Evolutionary conservation across 2,329 filamentous ascomycete genomes (phyloP).

Genomic region (Cladosporium sp.): DNA sequence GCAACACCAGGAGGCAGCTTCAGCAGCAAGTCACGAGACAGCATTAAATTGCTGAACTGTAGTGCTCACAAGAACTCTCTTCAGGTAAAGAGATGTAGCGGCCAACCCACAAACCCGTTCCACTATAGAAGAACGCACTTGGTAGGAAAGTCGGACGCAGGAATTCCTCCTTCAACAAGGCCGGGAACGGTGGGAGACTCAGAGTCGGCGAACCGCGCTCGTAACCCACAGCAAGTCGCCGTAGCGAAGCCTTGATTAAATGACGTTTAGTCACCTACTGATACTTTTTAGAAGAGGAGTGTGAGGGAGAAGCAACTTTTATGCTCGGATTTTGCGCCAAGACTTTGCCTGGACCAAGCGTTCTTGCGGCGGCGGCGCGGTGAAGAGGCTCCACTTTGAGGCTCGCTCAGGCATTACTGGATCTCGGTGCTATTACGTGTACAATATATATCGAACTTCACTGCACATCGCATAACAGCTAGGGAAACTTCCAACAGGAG

Average conservation of each 20-base stretch:
- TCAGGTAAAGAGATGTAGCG: constrained; percentile 26
- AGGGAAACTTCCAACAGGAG: too few species aligned
- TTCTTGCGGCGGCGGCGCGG: background rate
- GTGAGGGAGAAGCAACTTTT: constrained; percentile 7
- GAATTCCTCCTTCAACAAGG: constrained; percentile 30
- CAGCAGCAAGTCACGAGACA: too few species aligned
- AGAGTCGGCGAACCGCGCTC: constrained; percentile 24
- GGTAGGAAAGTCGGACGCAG: constrained; percentile 41
- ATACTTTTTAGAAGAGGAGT: constrained; percentile 12
- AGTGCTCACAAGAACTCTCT: background rate
- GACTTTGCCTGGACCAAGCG: background rate
- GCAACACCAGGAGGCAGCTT: too few species aligned
- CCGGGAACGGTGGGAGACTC: constrained; percentile 43
- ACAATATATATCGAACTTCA: background rate
- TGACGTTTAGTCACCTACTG: constrained; percentile 21
- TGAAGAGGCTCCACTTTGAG: background rate
- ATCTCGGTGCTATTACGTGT: background rate
- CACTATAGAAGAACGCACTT: constrained; percentile 33
- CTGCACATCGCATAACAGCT: too few species aligned
- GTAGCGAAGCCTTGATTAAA: constrained; percentile 38
- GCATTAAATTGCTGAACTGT: too few species aligned
- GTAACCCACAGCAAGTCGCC: constrained; percentile 40
- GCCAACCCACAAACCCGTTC: constrained; percentile 43
- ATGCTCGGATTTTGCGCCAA: constrained; percentile 2
- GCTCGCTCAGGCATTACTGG: background rate